These are phyloP conservation scores for Elaeis oleifera DNA, from an alignment of 202 grass and related monocot genomes.

Conservation along the genomic window DNA sequence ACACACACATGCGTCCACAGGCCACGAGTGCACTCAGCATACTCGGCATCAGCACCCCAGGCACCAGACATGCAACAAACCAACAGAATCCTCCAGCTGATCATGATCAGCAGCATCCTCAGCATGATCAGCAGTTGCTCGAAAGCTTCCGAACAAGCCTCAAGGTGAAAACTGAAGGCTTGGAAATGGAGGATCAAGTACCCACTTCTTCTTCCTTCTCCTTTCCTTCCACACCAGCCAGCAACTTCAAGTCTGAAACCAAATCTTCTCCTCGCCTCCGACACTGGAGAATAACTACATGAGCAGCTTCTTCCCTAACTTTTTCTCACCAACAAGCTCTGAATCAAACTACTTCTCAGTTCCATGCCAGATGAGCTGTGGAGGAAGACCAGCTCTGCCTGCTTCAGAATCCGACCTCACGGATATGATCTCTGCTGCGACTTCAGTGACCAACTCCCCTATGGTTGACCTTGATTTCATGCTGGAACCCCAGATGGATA, in stretches of 20 bases:
- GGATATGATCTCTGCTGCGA: slow-evolving; percentile 45
- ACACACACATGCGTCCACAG: too few species aligned
- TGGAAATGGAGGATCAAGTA: not conserved
- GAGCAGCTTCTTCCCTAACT: slow-evolving; percentile 20
- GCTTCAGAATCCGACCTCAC: slow-evolving; percentile 30
- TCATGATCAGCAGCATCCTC: slow-evolving; percentile 13
- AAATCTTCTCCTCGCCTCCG: slow-evolving; percentile 5
- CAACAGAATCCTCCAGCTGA: too few species aligned
- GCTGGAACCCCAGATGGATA: slow-evolving; percentile 26
- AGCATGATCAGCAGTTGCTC: slow-evolving; percentile 33
- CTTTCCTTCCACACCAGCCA: slow-evolving; percentile 29
- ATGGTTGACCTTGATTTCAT: slow-evolving; percentile 30
- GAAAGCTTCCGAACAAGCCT: slow-evolving; percentile 39
- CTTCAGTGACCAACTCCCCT: slow-evolving; percentile 20
- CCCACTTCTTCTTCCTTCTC: slow-evolving; percentile 21
- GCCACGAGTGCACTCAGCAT: too few species aligned
- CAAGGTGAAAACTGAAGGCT: slow-evolving; percentile 42
- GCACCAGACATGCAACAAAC: too few species aligned
- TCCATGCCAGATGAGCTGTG: slow-evolving; percentile 26
- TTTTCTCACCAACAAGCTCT: slow-evolving; percentile 36
- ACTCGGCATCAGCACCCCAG: too few species aligned
- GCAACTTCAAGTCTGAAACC: slow-evolving; percentile 6
- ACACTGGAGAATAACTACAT: slow-evolving; percentile 27
- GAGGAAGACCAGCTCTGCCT: not conserved
- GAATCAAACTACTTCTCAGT: slow-evolving; percentile 43